Percentiles rank a stretch among this genome's conserved stretches.
phyloP scores from a whole-genome alignment of 164 flowering plant genomes.

The Magnolia kwangsiensis region DNA sequence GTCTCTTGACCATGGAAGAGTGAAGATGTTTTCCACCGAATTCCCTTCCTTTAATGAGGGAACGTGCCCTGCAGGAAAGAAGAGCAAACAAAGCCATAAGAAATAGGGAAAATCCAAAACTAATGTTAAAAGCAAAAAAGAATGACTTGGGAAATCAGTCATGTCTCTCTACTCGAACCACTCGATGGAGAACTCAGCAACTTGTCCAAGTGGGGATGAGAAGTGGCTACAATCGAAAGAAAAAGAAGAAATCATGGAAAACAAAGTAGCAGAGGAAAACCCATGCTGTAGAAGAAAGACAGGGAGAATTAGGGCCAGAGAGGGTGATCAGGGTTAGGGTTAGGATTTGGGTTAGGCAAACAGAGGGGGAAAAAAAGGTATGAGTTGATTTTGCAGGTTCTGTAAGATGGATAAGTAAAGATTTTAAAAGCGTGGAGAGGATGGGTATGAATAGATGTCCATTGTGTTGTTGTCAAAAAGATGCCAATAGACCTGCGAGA shows the following conservation, averaged over 20 bases:
- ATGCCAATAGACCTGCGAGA: too few species aligned
- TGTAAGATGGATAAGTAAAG: too few species aligned
- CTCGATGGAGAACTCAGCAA: background rate
- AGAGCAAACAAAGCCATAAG: conserved; percentile 5
- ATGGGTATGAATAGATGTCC: too few species aligned
- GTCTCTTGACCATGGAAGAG: conserved; percentile 70
- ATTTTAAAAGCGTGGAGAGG: too few species aligned
- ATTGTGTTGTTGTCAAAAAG: too few species aligned
- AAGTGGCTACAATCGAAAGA: background rate
- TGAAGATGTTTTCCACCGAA: conserved; percentile 63
- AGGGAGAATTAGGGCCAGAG: background rate
- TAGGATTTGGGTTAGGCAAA: too few species aligned
- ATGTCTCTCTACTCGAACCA: background rate
- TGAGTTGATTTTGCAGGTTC: too few species aligned
- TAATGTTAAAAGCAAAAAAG: background rate
- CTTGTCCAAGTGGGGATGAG: background rate
- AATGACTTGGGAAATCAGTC: background rate
- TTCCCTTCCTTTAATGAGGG: conserved; percentile 88
- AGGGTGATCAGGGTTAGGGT: background rate
- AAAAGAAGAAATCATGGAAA: background rate
- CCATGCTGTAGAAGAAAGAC: background rate
- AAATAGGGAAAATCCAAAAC: background rate
- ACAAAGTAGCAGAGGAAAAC: background rate
- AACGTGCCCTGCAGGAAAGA: conserved; percentile 63
- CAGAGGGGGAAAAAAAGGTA: too few species aligned